Evolutionary conservation across 2,329 filamentous ascomycete species (phyloP), one percentile per base, ranked within the genome.

Genomic region (Paraconiothyrium sp.): DNA sequence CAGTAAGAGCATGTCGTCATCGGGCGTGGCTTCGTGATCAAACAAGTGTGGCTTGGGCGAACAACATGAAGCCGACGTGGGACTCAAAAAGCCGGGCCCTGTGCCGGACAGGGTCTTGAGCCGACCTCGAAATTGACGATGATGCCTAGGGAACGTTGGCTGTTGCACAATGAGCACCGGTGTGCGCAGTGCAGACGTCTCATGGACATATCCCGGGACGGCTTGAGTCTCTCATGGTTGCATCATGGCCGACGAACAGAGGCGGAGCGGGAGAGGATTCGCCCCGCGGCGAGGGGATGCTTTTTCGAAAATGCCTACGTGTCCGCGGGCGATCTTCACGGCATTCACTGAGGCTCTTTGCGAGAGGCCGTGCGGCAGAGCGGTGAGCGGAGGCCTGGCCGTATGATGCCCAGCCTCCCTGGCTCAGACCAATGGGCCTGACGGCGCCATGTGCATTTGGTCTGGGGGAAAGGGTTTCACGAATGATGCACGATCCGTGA

Each of bases 301-400:
- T 16, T 16, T 41, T 41, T 41, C 16, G 37, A 30, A 30, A 30
- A 30, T 41, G 49, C 34, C 34, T 54, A 54, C 51, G 51, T 54
- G 51, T 43, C 51, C 32, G 30, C 9, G 32, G 46, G 20, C n/a
- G 44, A 60, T 61, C 59, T 44, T 14, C 41, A 47, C 58, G 46
- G 56, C 35, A 47, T 32, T 56, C 39, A 43, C 44, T 61, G 59
- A 51, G 59, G 44, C 62, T 60, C 58, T 59, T 54, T 48, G 35
- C 20, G 34, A 54, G 54, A 54, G 62, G 55, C 49, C 35, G 59
- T 64, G 57, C 47, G 11, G 60, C 46, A 37, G 44, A 50, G 59
- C 59, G 59, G 59, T 61, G 56, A 49, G 52, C 37, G 24, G 9
- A 22, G 20, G 20, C 20, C 20, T 20, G 20, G 20, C 20, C 20